A percentile compares a stretch with the other conserved stretches of the same genome.
These are phyloP conservation scores for Rutstroemia sp. DNA, from an alignment of 2,329 filamentous ascomycete genomes.

Conservation along the genomic window DNA sequence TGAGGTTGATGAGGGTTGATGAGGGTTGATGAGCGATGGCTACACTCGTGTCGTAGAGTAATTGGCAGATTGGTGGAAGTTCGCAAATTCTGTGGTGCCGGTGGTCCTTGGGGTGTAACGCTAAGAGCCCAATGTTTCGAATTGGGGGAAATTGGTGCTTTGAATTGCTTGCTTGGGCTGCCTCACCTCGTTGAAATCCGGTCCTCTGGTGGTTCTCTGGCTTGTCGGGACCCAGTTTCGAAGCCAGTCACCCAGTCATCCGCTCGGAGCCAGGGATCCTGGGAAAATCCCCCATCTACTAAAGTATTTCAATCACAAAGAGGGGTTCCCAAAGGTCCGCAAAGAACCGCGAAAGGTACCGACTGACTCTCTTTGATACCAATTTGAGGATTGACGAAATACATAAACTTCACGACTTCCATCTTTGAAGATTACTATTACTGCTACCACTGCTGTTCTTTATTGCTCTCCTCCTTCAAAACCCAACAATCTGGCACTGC, in stretches of 20 bases:
- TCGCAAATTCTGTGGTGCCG: background rate
- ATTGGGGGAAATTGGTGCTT: background rate
- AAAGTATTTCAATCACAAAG: constrained; percentile 8
- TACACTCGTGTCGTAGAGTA: constrained; percentile 20
- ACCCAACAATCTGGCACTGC: too few species aligned
- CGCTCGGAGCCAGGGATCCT: background rate
- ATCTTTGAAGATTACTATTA: background rate
- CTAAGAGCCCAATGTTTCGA: constrained; percentile 19
- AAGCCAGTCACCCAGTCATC: too few species aligned
- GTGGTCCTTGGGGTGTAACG: constrained; percentile 13
- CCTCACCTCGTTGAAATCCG: background rate
- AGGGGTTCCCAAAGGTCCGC: background rate
- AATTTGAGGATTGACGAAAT: too few species aligned
- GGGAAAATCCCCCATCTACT: constrained; percentile 6
- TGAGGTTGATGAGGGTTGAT: too few species aligned
- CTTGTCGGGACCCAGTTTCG: too few species aligned
- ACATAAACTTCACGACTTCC: background rate
- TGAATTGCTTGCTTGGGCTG: too few species aligned
- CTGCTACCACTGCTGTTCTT: background rate
- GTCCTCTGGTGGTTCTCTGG: background rate
- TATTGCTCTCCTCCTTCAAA: background rate
- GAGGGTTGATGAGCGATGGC: background rate
- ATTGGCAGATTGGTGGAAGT: constrained; percentile 18
- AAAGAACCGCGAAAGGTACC: too few species aligned
- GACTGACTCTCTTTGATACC: too few species aligned